phyloP scores from a whole-genome alignment of 805 yeast species.

The Schwanniomyces vanrijiae region DNA sequence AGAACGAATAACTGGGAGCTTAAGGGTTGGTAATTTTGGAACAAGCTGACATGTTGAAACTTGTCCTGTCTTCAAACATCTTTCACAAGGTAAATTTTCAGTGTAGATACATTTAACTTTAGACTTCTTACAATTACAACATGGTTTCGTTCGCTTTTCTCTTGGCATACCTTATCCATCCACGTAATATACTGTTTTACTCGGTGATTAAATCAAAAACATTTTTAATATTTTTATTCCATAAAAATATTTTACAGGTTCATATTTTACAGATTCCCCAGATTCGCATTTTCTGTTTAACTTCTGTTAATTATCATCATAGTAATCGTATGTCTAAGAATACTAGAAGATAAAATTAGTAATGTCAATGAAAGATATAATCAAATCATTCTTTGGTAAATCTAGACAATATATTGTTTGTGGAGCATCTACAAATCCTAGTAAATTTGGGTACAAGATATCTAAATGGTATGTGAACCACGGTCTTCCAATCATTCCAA shows the following conservation, averaged over 20 bases:
- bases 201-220: not conserved
- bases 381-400: conserved; percentile 51
- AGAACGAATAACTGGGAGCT: conserved; percentile 22
- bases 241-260: not conserved
- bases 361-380: conserved; percentile 39
- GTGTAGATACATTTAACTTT: conserved; percentile 62
- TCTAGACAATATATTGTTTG: conserved; percentile 59
- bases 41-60: conserved; percentile 53
- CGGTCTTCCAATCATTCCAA: conserved; percentile 59
- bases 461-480: conserved; percentile 64
- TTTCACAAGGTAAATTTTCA: conserved; percentile 51
- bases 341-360: too few species aligned
- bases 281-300: not conserved
- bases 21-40: conserved; percentile 48
- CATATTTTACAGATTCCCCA: not conserved
- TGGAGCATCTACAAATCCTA: conserved; percentile 67
- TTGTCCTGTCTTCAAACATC: conserved; percentile 53
- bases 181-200: not conserved
- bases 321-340: too few species aligned
- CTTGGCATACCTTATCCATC: conserved; percentile 20
- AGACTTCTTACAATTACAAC: conserved; percentile 59
- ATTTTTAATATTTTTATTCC: not conserved
- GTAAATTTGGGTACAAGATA: conserved; percentile 71
- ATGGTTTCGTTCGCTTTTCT: conserved; percentile 55
- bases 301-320: too few species aligned